A percentile compares a stretch with the other conserved stretches of the same genome.
phyloP scores from a whole-genome alignment of 2,329 filamentous ascomycete species.

The Bipolaris cookei region DNA sequence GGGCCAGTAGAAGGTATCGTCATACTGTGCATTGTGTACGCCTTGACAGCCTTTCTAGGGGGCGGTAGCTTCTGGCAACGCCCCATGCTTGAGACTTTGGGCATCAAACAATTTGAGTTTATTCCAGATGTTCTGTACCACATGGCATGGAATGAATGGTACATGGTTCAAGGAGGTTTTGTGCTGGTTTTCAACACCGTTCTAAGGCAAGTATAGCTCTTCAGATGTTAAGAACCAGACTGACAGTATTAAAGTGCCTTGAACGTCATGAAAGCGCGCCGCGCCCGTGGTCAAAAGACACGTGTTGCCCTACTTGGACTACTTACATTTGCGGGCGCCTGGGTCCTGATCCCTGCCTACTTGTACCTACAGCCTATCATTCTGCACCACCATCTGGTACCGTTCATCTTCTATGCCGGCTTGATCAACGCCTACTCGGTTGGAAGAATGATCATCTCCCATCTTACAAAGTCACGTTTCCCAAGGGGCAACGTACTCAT shows the following conservation, averaged over 20 bases:
- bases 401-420: constrained; percentile 87
- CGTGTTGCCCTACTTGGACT: constrained; percentile 81
- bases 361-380: constrained; percentile 85
- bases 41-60: constrained; percentile 81
- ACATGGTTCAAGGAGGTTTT: constrained; percentile 82
- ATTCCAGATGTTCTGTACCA: constrained; percentile 77
- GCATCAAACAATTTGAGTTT: constrained; percentile 66
- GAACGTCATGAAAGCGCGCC: constrained; percentile 84
- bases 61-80: constrained; percentile 94
- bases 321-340: constrained; percentile 77
- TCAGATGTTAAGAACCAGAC: not conserved
- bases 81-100: constrained; percentile 74
- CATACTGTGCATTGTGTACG: constrained; percentile 80
- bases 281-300: constrained; percentile 72
- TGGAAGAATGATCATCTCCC: constrained; percentile 93
- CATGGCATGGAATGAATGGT: constrained; percentile 89
- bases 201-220: constrained; percentile 59
- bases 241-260: constrained; percentile 60
- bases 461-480: constrained; percentile 85
- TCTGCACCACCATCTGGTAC: constrained; percentile 80
- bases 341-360: constrained; percentile 78
- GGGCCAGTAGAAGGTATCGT: constrained; percentile 95
- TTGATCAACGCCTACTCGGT: constrained; percentile 94
- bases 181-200: constrained; percentile 86
- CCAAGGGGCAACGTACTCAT: constrained; percentile 89